Percentiles rank a stretch among this genome's conserved stretches.
These are phyloP conservation scores for Coemansia aciculifera DNA, from an alignment of 192 early-diverging fungal genomes.

Conservation along the genomic window DNA sequence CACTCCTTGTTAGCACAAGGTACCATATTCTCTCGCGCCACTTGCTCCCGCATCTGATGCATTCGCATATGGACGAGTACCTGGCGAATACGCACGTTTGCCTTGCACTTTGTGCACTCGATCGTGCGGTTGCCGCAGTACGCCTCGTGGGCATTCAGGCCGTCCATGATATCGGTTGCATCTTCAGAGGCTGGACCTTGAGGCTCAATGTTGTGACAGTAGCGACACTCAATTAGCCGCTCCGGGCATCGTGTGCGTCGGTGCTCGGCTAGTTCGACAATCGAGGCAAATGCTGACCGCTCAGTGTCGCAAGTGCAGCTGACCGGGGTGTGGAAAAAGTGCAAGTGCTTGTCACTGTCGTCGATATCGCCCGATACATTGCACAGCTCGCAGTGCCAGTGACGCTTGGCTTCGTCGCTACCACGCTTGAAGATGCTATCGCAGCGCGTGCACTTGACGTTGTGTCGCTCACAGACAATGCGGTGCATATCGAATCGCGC, in stretches of 20 bases:
- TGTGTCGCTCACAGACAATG: slow-evolving; percentile 81
- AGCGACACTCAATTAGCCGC: slow-evolving; percentile 77
- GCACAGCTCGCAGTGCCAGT: slow-evolving; percentile 86
- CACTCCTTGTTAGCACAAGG: slow-evolving; percentile 80
- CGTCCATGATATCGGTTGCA: slow-evolving; percentile 65
- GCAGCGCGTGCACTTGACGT: slow-evolving; percentile 67
- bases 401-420: slow-evolving; percentile 59
- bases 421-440: slow-evolving; percentile 65
- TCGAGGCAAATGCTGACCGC: slow-evolving; percentile 19
- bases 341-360: slow-evolving; percentile 68
- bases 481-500: slow-evolving; percentile 67
- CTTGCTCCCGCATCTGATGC: slow-evolving; percentile 59
- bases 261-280: slow-evolving; percentile 66
- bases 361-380: slow-evolving; percentile 51
- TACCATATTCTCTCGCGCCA: slow-evolving; percentile 60
- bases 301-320: slow-evolving; percentile 63
- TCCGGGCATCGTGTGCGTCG: slow-evolving; percentile 67
- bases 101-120: slow-evolving; percentile 72
- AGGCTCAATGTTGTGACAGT: slow-evolving; percentile 71
- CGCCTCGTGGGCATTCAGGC: slow-evolving; percentile 73
- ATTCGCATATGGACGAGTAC: slow-evolving; percentile 70
- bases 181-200: slow-evolving; percentile 60
- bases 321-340: slow-evolving; percentile 60
- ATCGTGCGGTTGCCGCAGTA: slow-evolving; percentile 86
- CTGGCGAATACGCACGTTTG: slow-evolving; percentile 75